Evolutionary conservation across 495 filamentous ascomycete genomes (phyloP).

Genomic region (Sabuloglossum arenarium): DNA sequence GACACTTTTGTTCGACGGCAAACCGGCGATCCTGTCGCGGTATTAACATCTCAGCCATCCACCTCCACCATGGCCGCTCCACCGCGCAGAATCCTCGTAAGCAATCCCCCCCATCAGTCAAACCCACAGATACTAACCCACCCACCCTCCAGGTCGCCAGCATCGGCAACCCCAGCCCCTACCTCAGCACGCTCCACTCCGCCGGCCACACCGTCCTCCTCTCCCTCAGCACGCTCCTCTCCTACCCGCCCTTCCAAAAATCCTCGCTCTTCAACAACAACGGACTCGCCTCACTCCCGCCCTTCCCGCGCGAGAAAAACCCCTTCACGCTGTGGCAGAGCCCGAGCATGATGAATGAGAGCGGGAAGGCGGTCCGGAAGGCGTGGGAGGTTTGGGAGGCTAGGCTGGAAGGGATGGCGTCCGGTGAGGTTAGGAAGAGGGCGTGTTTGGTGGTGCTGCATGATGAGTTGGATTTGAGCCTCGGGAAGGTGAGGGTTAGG

Average conservation of each 20-base stretch:
- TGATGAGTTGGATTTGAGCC: constrained; percentile 55
- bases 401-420: background rate
- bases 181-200: constrained; percentile 55
- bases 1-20: no score
- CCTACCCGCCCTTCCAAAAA: constrained; percentile 22
- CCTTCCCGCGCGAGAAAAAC: constrained; percentile 10
- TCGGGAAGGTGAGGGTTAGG: constrained; percentile 43
- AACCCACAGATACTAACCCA: background rate
- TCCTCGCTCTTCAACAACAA: constrained; percentile 22
- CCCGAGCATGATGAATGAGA: constrained; percentile 54
- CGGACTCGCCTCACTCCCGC: constrained; percentile 11
- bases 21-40: no score
- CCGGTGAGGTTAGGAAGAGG: constrained; percentile 14
- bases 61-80: no score
- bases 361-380: constrained; percentile 12
- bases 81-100: background rate
- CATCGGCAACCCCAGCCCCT: constrained; percentile 45
- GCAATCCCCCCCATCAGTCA: background rate
- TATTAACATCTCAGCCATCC: no score
- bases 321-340: constrained; percentile 44
- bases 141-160: constrained; percentile 32
- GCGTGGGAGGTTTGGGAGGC: constrained; percentile 9
- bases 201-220: constrained; percentile 52
- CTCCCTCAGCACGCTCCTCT: constrained; percentile 7
- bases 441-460: constrained; percentile 47